Percentiles rank a stretch among this genome's conserved stretches.
Conservation (phyloP, 164 flowering plant species). For the Stephania japonica region DNA sequence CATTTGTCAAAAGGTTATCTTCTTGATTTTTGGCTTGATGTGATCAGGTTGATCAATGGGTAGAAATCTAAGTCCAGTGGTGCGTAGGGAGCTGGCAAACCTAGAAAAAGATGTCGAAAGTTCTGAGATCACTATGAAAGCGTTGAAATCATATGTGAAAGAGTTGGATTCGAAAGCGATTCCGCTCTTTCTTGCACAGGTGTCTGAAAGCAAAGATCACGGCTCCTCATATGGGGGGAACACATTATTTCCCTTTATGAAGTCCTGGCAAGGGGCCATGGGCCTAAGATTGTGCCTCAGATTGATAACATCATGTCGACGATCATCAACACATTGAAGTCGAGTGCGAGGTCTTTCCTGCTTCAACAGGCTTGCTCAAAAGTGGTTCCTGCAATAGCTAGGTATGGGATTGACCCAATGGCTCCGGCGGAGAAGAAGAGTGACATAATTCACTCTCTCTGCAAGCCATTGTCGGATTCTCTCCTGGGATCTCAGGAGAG, state of each 20-base stretch:
- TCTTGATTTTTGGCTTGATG: too few species aligned
- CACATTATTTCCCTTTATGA: constrained; percentile 81
- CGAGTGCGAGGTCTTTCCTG: constrained; percentile 82
- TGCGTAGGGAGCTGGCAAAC: constrained; percentile 67
- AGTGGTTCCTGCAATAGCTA: constrained; percentile 84
- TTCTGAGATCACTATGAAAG: constrained; percentile 90
- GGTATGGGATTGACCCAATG: constrained; percentile 74
- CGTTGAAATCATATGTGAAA: constrained; percentile 69
- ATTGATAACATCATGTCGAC: constrained; percentile 75
- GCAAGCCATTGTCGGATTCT: constrained; percentile 76
- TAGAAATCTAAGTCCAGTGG: constrained; percentile 64
- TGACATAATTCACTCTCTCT: constrained; percentile 60
- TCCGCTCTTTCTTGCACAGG: constrained; percentile 75
- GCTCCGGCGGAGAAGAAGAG: constrained; percentile 67
- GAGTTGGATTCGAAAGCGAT: constrained; percentile 78
- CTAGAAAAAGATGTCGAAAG: constrained; percentile 89
- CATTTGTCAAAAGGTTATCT: too few species aligned
- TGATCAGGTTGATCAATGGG: constrained; percentile 46
- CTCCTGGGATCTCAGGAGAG: constrained; percentile 66
- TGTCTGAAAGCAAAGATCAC: constrained; percentile 65
- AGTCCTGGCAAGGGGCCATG: constrained; percentile 83
- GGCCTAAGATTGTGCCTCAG: constrained; percentile 73
- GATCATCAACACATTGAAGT: constrained; percentile 59
- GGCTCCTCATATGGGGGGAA: constrained; percentile 56
- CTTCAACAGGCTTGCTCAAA: constrained; percentile 92